Evolutionary conservation across 2,329 filamentous ascomycete species (phyloP).

Genomic region (Tolypocladium sp.): DNA sequence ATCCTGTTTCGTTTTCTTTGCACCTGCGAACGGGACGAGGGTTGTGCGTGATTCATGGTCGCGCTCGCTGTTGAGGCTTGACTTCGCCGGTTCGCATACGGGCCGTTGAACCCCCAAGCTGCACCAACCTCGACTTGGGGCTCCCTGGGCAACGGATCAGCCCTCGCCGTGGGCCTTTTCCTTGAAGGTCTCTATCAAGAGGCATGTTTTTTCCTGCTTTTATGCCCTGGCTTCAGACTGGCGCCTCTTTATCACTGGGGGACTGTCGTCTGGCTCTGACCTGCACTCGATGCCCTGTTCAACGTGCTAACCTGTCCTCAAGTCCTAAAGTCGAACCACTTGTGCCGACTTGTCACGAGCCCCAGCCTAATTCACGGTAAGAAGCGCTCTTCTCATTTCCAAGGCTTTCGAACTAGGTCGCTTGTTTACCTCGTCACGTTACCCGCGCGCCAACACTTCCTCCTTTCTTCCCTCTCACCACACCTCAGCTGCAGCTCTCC

Average conservation of each 20-base stretch:
- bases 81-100: neutral
- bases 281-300: neutral
- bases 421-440: neutral
- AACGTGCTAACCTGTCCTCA: neutral
- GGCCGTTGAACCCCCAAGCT: neutral
- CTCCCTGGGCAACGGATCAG: neutral
- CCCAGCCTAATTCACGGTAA: neutral
- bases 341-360: neutral
- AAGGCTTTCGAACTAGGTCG: neutral
- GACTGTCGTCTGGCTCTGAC: no score
- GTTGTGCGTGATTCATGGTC: neutral
- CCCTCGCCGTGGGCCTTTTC: no score
- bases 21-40: neutral
- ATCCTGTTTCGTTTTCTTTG: neutral
- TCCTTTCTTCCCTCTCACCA: neutral
- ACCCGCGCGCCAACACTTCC: neutral
- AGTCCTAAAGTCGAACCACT: neutral
- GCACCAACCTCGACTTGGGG: neutral
- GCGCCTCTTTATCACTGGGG: neutral
- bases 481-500: neutral
- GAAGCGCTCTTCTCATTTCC: neutral
- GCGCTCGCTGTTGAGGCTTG: neutral
- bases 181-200: neutral
- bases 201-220: neutral
- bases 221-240: neutral